These are phyloP conservation scores for Fusarium agapanthi DNA, from an alignment of 2,329 filamentous ascomycete species.

Conservation along the genomic window DNA sequence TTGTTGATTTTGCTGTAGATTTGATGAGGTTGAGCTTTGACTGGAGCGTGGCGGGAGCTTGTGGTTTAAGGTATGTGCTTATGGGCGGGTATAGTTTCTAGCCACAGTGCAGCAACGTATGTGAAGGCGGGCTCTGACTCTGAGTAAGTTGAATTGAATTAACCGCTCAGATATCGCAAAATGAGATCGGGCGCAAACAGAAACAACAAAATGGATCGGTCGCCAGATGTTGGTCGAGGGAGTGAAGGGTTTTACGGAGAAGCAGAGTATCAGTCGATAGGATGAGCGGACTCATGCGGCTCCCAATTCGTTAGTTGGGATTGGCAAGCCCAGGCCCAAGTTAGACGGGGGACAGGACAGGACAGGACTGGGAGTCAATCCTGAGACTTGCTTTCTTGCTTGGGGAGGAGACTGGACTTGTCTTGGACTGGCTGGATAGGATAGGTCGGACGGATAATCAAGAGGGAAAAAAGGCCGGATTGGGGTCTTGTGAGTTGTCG, in stretches of 20 bases:
- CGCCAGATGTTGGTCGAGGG: slow-evolving; percentile 32
- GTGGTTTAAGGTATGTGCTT: not conserved
- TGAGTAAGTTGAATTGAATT: not conserved
- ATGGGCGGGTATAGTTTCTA: not conserved
- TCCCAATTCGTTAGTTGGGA: slow-evolving; percentile 42
- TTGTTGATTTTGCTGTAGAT: slow-evolving; percentile 23
- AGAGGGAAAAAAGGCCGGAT: slow-evolving; percentile 14
- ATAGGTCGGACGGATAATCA: slow-evolving; percentile 1
- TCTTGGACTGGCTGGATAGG: not conserved
- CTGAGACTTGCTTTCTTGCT: slow-evolving; percentile 25
- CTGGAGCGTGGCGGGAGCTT: slow-evolving; percentile 24
- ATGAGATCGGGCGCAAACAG: slow-evolving; percentile 18
- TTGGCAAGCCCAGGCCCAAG: slow-evolving; percentile 28
- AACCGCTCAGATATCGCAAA: slow-evolving; percentile 10
- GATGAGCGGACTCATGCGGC: slow-evolving; percentile 40
- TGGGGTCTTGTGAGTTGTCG: slow-evolving; percentile 28
- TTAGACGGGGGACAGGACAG: slow-evolving; percentile 34
- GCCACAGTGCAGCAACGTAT: slow-evolving; percentile 24
- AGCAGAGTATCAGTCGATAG: slow-evolving; percentile 41
- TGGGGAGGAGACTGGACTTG: not conserved
- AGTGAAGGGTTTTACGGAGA: slow-evolving; percentile 41
- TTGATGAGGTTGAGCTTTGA: slow-evolving; percentile 37
- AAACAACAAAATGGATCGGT: slow-evolving; percentile 9
- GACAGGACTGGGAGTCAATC: slow-evolving; percentile 31
- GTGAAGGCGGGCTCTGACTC: not conserved